phyloP scores from a whole-genome alignment of 2,329 filamentous ascomycete species.

The Verticillium dahliae region DNA sequence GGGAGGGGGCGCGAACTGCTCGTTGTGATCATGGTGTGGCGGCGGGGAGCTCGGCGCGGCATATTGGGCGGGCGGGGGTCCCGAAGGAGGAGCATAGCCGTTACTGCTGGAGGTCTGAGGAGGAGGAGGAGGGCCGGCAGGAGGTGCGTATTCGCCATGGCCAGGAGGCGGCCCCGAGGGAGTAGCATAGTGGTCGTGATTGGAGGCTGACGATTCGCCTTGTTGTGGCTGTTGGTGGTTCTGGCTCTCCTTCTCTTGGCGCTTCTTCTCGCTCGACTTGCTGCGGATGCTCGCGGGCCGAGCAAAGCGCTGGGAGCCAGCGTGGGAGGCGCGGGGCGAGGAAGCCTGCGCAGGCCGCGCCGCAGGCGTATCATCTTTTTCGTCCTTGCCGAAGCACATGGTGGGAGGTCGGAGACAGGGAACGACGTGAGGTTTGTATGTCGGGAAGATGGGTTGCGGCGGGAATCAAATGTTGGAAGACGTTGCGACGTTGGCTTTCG shows the following conservation, averaged over 20 bases:
- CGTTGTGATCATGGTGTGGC: background rate
- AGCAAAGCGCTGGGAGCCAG: background rate
- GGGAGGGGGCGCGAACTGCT: constrained; percentile 19
- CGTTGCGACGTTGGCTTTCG: background rate
- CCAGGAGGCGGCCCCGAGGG: constrained; percentile 13
- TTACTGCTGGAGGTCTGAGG: constrained; percentile 3
- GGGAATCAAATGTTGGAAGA: background rate
- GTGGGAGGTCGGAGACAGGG: background rate
- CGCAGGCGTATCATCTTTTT: constrained; percentile 28
- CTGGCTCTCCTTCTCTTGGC: constrained; percentile 3
- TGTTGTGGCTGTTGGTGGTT: constrained; percentile 18
- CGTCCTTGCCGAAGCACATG: constrained; percentile 47
- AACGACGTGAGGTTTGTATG: too few relatives aligned
- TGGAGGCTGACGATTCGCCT: constrained; percentile 6
- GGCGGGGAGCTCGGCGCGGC: constrained; percentile 15
- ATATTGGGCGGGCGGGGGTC: constrained; percentile 14
- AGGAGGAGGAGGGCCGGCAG: background rate
- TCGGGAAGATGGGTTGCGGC: too few relatives aligned
- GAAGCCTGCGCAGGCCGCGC: constrained; percentile 28
- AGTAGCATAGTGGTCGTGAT: constrained; percentile 11
- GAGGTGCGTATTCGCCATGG: constrained; percentile 5
- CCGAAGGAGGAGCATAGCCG: constrained; percentile 19
- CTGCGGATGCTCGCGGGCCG: background rate
- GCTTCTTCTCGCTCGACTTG: constrained; percentile 8
- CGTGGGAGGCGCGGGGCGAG: background rate